Conservation (phyloP, 2,329 filamentous ascomycete genomes). For the Orbilia blumenaviensis region DNA sequence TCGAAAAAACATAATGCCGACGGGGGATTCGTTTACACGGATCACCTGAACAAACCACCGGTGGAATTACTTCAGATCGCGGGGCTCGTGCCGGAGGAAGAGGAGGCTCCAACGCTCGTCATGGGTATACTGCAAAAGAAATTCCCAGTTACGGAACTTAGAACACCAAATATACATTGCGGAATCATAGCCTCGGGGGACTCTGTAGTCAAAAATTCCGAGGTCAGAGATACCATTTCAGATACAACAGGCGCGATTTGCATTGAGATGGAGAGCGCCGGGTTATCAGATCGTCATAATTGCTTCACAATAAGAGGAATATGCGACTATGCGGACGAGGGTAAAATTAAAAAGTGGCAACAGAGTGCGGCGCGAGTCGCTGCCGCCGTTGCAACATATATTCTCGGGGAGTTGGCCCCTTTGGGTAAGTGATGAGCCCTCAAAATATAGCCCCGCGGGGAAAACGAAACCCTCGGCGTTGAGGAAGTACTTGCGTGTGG, state of each 20-base stretch:
- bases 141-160: background rate
- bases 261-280: background rate
- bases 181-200: background rate
- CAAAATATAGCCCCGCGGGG: background rate
- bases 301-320: background rate
- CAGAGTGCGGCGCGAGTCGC: background rate
- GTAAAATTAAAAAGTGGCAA: background rate
- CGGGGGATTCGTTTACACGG: background rate
- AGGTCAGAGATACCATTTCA: background rate
- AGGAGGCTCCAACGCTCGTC: background rate
- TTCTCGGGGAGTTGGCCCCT: background rate
- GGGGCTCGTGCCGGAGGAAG: background rate
- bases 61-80: background rate
- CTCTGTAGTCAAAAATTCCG: background rate
- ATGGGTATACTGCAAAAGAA: background rate
- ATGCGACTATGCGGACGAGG: background rate
- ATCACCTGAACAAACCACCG: background rate
- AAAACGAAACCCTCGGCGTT: too few species aligned
- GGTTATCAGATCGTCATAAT: background rate
- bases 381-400: background rate
- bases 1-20: background rate
- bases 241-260: background rate
- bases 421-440: background rate
- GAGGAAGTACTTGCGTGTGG: background rate
- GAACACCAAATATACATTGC: background rate